Evolutionary conservation across 2,329 filamentous ascomycete genomes (phyloP).

Genomic region (Clarireedia paspali): DNA sequence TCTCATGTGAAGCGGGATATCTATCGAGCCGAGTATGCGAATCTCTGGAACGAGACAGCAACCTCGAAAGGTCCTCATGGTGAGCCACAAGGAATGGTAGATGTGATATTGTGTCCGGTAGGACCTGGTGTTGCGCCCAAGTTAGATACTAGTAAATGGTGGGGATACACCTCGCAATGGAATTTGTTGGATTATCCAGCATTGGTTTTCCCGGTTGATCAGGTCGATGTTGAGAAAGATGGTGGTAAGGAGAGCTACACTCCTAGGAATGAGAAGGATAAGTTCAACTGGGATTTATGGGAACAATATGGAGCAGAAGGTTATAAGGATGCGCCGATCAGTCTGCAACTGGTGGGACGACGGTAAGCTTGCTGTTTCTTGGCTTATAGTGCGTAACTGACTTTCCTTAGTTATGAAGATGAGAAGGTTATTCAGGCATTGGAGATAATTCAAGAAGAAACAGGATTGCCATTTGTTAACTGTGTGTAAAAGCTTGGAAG

Average conservation of each 20-base stretch:
- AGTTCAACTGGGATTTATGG: conserved; percentile 30
- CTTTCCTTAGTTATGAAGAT: conserved; percentile 29
- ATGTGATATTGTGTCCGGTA: conserved; percentile 55
- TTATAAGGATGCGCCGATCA: conserved; percentile 34
- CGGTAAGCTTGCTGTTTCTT: conserved; percentile 15
- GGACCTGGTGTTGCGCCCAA: conserved; percentile 47
- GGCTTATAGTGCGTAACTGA: background rate
- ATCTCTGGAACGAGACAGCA: conserved; percentile 23
- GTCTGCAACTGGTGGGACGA: conserved; percentile 33
- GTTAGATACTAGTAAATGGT: conserved; percentile 43
- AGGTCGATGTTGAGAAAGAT: conserved; percentile 26
- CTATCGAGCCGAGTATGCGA: conserved; percentile 18
- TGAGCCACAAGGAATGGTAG: conserved; percentile 34
- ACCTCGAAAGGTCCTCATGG: conserved; percentile 26
- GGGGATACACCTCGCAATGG: conserved; percentile 61
- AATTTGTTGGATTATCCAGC: conserved; percentile 62
- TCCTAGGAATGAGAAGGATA: conserved; percentile 29
- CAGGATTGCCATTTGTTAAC: conserved; percentile 27
- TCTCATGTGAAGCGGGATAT: conserved; percentile 35
- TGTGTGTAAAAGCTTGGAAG: conserved; percentile 7
- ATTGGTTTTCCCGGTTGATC: conserved; percentile 49
- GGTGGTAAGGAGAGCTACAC: conserved; percentile 23
- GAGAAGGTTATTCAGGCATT: conserved; percentile 32
- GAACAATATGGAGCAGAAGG: conserved; percentile 30
- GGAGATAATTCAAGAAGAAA: conserved; percentile 29